Evolutionary conservation across 305 asterid species (phyloP), one percentile per base, ranked within the genome.

Genomic region (Nicotiana rustica): DNA sequence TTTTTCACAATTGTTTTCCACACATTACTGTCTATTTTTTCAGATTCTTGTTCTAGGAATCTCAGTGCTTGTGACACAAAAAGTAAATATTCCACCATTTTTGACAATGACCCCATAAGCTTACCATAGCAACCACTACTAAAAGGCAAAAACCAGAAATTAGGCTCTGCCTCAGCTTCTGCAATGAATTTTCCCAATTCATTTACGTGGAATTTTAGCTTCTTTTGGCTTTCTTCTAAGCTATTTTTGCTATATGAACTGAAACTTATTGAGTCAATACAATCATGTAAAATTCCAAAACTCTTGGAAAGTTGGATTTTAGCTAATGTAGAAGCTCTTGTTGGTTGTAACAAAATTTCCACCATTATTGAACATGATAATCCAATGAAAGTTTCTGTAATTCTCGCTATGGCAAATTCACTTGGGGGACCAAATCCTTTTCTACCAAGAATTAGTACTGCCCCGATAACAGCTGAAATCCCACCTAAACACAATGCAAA

Each of bases 141-240:
- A 64, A 95, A 95, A 83, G 98, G 97, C 75, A 90, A 82, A 85
- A 93, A 95, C 97, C 97, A 95, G 82, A 95, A 92, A 60, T 91
- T 91, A 83, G 98, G 98, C 89, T 95, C 97, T 81, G 80, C 89
- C 79, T 87, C 96, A 78, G 97, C 98, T 90, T 95, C 95, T 77
- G 84, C 95, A 19, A 89, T 88, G 79, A 81, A 85, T 65, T 93
- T 94, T 71, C 91, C 92, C 0, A 93, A 86, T 83, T 90, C 86
- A 69, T 13, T 84, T 60, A 93, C 86, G 0, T 87, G 83, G 6
- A 31, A 15, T 35, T 85, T 95, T 67, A 93, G 49, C 77, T 68
- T 81, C 83, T 67, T 88, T 44, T 75, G 44, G 29, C 84, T 82
- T 66, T 84, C 91, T 36, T 88, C 90, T 59, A 88, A 67, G 33